phyloP scores from a whole-genome alignment of 805 yeast genomes.

The Ogataea nonfermentans region DNA sequence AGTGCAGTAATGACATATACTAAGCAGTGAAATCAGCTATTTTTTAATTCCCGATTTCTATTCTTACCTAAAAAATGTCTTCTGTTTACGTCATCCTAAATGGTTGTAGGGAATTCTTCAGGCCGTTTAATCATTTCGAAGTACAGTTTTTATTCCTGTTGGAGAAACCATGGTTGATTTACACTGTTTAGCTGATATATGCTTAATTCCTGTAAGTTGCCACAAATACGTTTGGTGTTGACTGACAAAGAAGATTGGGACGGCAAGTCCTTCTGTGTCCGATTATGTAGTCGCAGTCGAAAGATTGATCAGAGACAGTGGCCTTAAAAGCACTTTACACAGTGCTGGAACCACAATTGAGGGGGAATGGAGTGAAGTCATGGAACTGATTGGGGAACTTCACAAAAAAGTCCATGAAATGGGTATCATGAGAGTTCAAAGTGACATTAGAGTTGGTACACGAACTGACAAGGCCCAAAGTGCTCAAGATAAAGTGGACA shows the following conservation, averaged over 20 bases:
- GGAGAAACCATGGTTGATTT: constrained; percentile 38
- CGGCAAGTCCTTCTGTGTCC: constrained; percentile 73
- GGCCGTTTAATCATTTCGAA: too few species aligned
- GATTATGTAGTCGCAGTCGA: constrained; percentile 76
- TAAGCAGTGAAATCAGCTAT: constrained; percentile 1
- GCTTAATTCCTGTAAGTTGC: constrained; percentile 70
- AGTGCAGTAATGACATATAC: too few species aligned
- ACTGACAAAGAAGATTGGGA: constrained; percentile 56
- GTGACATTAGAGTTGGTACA: constrained; percentile 85
- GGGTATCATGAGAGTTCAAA: constrained; percentile 78
- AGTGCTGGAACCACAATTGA: constrained; percentile 87
- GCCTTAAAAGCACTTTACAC: constrained; percentile 68
- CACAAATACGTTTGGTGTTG: background rate
- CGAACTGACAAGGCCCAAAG: constrained; percentile 72
- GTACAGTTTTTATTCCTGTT: too few species aligned
- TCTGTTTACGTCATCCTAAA: too few species aligned
- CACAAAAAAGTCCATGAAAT: constrained; percentile 69
- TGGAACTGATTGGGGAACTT: constrained; percentile 71
- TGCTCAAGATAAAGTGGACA: constrained; percentile 68
- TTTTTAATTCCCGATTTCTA: background rate
- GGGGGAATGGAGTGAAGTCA: constrained; percentile 92
- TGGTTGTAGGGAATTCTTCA: too few species aligned
- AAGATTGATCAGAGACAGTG: constrained; percentile 56
- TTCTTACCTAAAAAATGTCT: background rate
- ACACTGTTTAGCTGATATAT: constrained; percentile 80